Percentiles rank a stretch among this genome's conserved stretches.
phyloP scores from a whole-genome alignment of 2,329 filamentous ascomycete species.

The Clarireedia paspali region DNA sequence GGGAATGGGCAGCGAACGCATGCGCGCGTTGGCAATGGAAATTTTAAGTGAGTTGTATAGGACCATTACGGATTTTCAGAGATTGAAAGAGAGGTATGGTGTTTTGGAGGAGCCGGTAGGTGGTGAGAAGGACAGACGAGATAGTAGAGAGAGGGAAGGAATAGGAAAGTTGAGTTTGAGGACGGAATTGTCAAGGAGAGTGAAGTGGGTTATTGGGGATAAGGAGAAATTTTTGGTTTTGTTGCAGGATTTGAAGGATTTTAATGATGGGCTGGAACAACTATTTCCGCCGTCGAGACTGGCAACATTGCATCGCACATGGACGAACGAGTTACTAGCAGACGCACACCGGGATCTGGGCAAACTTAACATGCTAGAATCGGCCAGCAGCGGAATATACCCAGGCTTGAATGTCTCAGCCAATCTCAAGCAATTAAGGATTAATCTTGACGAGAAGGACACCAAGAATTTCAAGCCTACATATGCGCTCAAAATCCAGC shows the following conservation, averaged over 20 bases:
- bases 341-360: constrained; percentile 35
- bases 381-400: constrained; percentile 35
- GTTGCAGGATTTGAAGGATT: constrained; percentile 37
- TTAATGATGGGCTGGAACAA: constrained; percentile 41
- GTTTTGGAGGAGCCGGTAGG: constrained; percentile 28
- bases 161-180: constrained; percentile 12
- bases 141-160: constrained; percentile 5
- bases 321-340: constrained; percentile 40
- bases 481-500: constrained; percentile 34
- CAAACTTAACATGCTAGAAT: constrained; percentile 36
- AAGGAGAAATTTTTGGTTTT: constrained; percentile 38
- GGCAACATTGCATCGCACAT: constrained; percentile 37
- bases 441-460: constrained; percentile 38
- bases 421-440: constrained; percentile 38
- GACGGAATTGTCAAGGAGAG: constrained; percentile 27
- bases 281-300: constrained; percentile 38
- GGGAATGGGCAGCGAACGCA: constrained; percentile 28
- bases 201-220: constrained; percentile 40
- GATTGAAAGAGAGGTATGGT: constrained; percentile 37
- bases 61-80: constrained; percentile 38
- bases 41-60: constrained; percentile 37
- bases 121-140: constrained; percentile 1
- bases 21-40: constrained; percentile 34
- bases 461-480: constrained; percentile 36
- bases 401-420: constrained; percentile 37